These are phyloP conservation scores for Aspergillus sp. DNA, from an alignment of 2,329 filamentous ascomycete species.

Conservation along the genomic window DNA sequence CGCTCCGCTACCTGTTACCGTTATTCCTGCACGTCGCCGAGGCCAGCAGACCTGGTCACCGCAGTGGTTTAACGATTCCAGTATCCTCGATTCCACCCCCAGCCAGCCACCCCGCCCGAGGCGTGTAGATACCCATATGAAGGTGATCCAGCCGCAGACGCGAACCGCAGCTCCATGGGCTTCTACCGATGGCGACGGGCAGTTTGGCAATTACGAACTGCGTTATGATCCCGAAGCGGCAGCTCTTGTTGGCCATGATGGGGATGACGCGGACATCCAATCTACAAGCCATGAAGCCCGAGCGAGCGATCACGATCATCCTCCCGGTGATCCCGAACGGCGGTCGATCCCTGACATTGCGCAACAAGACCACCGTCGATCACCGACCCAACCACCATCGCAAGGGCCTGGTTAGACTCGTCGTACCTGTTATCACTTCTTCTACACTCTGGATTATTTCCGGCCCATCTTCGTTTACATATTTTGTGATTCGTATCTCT, in stretches of 20 bases:
- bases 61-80: conserved; percentile 28
- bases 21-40: conserved; percentile 59
- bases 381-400: not conserved
- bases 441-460: not conserved
- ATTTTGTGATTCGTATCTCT: not conserved
- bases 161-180: conserved; percentile 55
- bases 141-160: conserved; percentile 59
- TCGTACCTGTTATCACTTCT: not conserved
- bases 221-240: conserved; percentile 40
- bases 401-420: not conserved
- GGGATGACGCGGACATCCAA: conserved; percentile 3
- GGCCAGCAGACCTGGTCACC: conserved; percentile 56
- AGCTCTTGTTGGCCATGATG: conserved; percentile 32
- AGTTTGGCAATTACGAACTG: conserved; percentile 27
- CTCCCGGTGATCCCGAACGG: not conserved
- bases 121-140: conserved; percentile 44
- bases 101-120: conserved; percentile 11
- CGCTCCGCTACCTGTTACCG: conserved; percentile 53
- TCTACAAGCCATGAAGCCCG: not conserved
- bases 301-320: no score
- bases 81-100: conserved; percentile 18
- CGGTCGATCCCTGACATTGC: not conserved
- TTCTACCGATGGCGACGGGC: conserved; percentile 34
- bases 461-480: not conserved
- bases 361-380: not conserved